Evolutionary conservation across 257 asterid genomes (phyloP).

Genomic region (Anisodus acutangulus): DNA sequence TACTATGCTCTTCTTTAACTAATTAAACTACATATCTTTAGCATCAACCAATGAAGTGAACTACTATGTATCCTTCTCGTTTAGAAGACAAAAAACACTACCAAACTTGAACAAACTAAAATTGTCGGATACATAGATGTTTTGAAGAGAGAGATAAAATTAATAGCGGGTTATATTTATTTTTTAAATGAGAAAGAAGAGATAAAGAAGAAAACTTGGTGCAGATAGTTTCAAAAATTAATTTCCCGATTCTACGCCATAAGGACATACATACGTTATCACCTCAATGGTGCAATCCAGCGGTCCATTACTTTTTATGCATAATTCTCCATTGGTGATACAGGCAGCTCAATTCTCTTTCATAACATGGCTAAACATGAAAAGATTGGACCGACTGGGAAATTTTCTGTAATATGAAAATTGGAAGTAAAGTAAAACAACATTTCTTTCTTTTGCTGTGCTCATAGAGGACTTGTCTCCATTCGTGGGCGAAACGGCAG

Average conservation of each 20-base stretch:
- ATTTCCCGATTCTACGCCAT: conserved; percentile 69
- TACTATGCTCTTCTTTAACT: neutral
- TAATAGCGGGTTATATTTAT: neutral
- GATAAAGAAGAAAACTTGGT: conserved; percentile 45
- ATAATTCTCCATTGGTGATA: conserved; percentile 29
- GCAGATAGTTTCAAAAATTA: conserved; percentile 57
- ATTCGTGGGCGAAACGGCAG: conserved; percentile 67
- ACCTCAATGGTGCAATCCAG: conserved; percentile 57
- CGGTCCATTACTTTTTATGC: conserved; percentile 54
- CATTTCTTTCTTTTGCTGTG: neutral
- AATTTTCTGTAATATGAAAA: neutral
- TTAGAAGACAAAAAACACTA: conserved; percentile 22
- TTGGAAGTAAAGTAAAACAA: neutral
- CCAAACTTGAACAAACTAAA: conserved; percentile 33
- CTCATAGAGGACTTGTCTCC: neutral
- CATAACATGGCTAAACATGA: neutral
- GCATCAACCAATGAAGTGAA: neutral
- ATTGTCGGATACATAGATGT: conserved; percentile 19
- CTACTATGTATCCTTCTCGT: neutral
- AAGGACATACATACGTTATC: conserved; percentile 58
- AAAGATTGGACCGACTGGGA: neutral
- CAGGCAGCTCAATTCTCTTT: conserved; percentile 56
- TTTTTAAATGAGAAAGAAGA: neutral
- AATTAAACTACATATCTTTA: neutral
- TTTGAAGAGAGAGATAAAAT: neutral